phyloP scores from a whole-genome alignment of 2,329 filamentous ascomycete genomes.

The Xenosphaeropsis pyriputrescens region DNA sequence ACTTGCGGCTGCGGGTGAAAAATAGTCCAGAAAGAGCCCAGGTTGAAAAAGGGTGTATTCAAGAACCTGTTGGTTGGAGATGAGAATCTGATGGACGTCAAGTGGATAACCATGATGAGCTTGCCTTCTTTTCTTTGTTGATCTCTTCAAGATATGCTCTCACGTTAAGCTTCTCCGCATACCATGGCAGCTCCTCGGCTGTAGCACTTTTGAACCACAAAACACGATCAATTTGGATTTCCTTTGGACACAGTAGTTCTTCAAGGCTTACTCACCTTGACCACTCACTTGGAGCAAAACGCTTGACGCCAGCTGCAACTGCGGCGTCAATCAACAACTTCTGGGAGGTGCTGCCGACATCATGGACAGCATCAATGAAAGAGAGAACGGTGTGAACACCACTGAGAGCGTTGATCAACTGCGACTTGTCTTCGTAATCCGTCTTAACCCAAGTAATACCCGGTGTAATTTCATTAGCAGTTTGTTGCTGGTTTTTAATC shows the following conservation, averaged over 20 bases:
- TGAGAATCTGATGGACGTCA: neutral
- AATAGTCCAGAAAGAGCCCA: constrained; percentile 31
- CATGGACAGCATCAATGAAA: constrained; percentile 20
- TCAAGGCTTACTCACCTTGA: constrained; percentile 8
- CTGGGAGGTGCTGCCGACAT: constrained; percentile 17
- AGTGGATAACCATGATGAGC: neutral
- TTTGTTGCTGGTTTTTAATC: constrained; percentile 11
- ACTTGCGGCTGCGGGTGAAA: constrained; percentile 26
- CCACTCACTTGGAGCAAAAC: constrained; percentile 25
- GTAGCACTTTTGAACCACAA: constrained; percentile 13
- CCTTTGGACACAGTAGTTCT: too few relatives aligned
- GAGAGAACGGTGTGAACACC: constrained; percentile 38
- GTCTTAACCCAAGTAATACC: constrained; percentile 24
- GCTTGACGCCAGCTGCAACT: constrained; percentile 22
- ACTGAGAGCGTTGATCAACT: constrained; percentile 22
- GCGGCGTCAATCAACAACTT: constrained; percentile 24
- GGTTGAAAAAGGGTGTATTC: constrained; percentile 35
- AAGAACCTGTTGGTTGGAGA: constrained; percentile 18
- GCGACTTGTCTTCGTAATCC: constrained; percentile 25
- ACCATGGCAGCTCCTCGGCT: constrained; percentile 29
- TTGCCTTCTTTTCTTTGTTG: constrained; percentile 23
- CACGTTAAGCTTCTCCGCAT: constrained; percentile 31
- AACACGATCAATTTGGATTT: constrained; percentile 1
- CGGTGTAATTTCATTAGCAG: constrained; percentile 3
- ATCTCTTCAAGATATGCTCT: constrained; percentile 33